Conservation (phyloP, 2,329 filamentous ascomycete species). For the Pseudophaeomoniella oleicola region DNA sequence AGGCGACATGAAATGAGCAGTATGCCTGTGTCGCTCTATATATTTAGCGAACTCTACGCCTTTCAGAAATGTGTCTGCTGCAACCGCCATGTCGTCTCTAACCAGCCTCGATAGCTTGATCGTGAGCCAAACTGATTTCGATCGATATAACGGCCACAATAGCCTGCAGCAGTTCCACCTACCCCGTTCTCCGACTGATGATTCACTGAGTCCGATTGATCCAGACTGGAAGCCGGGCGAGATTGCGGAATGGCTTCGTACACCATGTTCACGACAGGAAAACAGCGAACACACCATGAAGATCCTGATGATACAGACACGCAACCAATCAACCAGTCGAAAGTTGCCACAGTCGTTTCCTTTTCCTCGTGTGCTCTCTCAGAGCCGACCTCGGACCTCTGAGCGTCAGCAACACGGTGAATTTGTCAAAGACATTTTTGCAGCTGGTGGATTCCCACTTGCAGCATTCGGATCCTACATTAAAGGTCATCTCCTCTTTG, state of each 20-base stretch:
- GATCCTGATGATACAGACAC: constrained; percentile 8
- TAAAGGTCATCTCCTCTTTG: constrained; percentile 7
- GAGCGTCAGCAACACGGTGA: constrained; percentile 4
- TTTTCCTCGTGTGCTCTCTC: constrained; percentile 1
- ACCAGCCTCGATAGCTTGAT: constrained; percentile 8
- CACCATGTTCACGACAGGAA: background rate
- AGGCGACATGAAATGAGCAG: too few species aligned
- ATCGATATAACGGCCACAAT: constrained; percentile 8
- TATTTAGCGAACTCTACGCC: too few species aligned
- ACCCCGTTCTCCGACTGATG: constrained; percentile 2
- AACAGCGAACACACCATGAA: constrained; percentile 5
- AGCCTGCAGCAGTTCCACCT: constrained; percentile 6
- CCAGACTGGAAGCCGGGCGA: constrained; percentile 1
- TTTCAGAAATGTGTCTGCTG: too few species aligned
- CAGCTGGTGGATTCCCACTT: constrained; percentile 4
- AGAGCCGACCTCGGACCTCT: constrained; percentile 2
- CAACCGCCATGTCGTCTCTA: too few species aligned
- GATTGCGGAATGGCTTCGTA: constrained; percentile 4
- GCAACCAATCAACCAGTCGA: constrained; percentile 7
- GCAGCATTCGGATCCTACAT: constrained; percentile 9
- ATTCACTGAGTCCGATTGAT: constrained; percentile 1
- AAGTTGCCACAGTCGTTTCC: constrained; percentile 2
- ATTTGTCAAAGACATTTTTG: constrained; percentile 7
- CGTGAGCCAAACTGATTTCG: constrained; percentile 6
- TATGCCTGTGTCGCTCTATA: too few species aligned